Evolutionary conservation across 2,329 filamentous ascomycete species (phyloP), one percentile per base, ranked within the genome.

Genomic region (Trichoderma atrobrunneum): DNA sequence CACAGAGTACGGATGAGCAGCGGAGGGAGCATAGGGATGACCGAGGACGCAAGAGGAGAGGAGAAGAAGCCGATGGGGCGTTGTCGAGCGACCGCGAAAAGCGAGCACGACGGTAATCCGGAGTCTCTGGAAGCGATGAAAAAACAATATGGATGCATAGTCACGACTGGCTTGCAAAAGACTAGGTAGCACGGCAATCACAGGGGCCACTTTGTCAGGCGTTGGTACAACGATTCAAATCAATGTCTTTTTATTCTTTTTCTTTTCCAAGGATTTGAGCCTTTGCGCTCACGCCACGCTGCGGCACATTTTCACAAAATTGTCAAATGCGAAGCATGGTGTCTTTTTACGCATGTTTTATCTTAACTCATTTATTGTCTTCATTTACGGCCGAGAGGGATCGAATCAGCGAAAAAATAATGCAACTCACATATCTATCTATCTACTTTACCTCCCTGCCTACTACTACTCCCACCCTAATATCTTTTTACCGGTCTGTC

Each of bases 71-170:
- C 24, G 76, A 78, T n/a, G 81, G 80, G 43, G 74, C 75, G 24
- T 72, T 80, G 73, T 75, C 78, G 18, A 83, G 78, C 76, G 86
- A 87, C 51, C 82, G 85, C 72, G 87, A 89, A 73, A 89, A 89
- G 82, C 83, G 87, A 78, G 83, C 81, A 74, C 84, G 87, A 79
- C 84, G 85, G 76, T 87, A 57, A 65, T 62, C 54, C 36, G 30
- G 18, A 56, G 48, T 32, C 21, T 34, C n/a, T 57, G 64, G 51
- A 67, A 36, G 18, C 64, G 30, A 57, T 32, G n/a, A 34, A 51
- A n/a, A 11, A 24, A 18, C 18, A 24, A 18, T 54, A 21, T 28
- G 34, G 60, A 62, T 43, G 60, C 34, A 62, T 39, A 21, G 12
- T 11, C 32, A 65, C 28, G 28, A 24, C 14, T 65, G n/a, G 21